Evolutionary conservation across 2,329 filamentous ascomycete genomes (phyloP).

Genomic region (Ophiostoma sp.): DNA sequence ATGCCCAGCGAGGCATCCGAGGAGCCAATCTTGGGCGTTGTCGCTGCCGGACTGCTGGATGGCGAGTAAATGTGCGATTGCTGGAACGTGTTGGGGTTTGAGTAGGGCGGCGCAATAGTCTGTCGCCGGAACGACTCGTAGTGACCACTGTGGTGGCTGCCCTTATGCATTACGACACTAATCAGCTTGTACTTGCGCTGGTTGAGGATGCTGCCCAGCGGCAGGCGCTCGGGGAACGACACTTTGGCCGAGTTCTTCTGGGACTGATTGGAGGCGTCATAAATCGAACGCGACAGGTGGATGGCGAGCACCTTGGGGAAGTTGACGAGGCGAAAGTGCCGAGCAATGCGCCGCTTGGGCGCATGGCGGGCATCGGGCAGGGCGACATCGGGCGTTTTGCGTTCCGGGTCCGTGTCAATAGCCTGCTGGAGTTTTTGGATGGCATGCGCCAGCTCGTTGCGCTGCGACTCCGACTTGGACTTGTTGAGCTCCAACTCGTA

Average conservation of each 20-base stretch:
- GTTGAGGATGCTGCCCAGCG: conserved; percentile 75
- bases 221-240: conserved; percentile 81
- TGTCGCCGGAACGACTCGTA: conserved; percentile 96
- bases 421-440: conserved; percentile 67
- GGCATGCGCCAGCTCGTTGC: conserved; percentile 52
- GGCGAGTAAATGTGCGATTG: conserved; percentile 71
- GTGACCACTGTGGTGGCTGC: conserved; percentile 92
- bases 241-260: conserved; percentile 96
- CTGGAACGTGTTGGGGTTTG: conserved; percentile 78
- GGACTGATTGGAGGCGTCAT: conserved; percentile 72
- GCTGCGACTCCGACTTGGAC: conserved; percentile 54
- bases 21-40: conserved; percentile 44
- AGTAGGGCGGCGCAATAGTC: conserved; percentile 74
- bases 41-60: conserved; percentile 55
- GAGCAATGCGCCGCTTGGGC: conserved; percentile 80
- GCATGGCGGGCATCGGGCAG: conserved; percentile 74
- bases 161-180: conserved; percentile 89
- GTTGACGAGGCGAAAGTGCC: conserved; percentile 79
- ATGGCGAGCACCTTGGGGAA: conserved; percentile 91
- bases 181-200: conserved; percentile 81
- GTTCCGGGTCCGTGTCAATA: conserved; percentile 79
- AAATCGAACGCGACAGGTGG: conserved; percentile 91
- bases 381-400: conserved; percentile 66
- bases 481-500: conserved; percentile 61
- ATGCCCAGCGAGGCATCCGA: neutral